Percentiles rank a stretch among this genome's conserved stretches.
These are phyloP conservation scores for Carex arenaria DNA, from an alignment of 202 grass and related monocot genomes.

Conservation along the genomic window DNA sequence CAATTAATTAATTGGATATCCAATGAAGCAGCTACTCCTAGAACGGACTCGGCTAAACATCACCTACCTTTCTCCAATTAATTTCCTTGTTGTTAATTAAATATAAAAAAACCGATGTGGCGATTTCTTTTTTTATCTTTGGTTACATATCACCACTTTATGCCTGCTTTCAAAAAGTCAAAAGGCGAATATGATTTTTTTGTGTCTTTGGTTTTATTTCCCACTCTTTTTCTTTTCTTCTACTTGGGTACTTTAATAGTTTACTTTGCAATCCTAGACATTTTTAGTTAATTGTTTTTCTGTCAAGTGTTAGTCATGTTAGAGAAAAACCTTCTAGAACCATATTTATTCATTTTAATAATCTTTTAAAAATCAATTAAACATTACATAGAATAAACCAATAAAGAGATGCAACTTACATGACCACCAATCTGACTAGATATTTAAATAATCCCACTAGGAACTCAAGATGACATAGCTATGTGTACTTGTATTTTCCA, in stretches of 20 bases:
- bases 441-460: constrained; percentile 16
- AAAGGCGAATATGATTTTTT: too few species aligned
- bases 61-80: too few species aligned
- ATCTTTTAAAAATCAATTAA: background rate
- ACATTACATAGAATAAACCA: background rate
- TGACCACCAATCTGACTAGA: background rate
- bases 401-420: background rate
- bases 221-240: background rate
- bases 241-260: background rate
- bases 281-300: background rate
- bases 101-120: too few species aligned
- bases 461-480: constrained; percentile 42
- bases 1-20: too few species aligned
- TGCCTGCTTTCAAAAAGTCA: too few species aligned
- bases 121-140: too few species aligned
- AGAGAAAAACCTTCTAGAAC: background rate
- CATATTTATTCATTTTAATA: background rate
- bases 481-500: constrained; percentile 61
- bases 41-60: too few species aligned
- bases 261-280: background rate
- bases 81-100: too few species aligned
- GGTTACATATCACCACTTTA: too few species aligned
- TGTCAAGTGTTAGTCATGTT: background rate
- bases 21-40: too few species aligned
- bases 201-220: too few species aligned